These are phyloP conservation scores for Blastocystis sp. DNA, from an alignment of 352 stramenopile genomes.

Conservation along the genomic window DNA sequence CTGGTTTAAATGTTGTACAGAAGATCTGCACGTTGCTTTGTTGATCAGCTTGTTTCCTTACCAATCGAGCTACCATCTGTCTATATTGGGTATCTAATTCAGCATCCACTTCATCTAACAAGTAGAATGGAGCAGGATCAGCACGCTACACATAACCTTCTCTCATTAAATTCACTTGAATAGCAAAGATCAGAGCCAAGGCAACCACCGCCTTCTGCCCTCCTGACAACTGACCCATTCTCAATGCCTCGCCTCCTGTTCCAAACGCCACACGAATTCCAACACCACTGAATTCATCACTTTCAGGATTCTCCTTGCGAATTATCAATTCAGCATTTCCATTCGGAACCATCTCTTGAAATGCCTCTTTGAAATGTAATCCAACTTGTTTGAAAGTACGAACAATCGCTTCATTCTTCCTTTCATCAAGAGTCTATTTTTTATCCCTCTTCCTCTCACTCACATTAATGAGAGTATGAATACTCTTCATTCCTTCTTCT, in stretches of 20 bases:
- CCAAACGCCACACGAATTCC: conserved; percentile 96
- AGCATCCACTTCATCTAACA: conserved; percentile 99
- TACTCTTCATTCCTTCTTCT: conserved; percentile 87
- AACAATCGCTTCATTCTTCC: conserved; percentile 97
- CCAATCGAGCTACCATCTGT: conserved; percentile 89
- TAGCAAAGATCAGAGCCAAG: conserved; percentile 99
- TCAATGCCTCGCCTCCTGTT: conserved; percentile 87
- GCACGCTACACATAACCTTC: conserved; percentile 79
- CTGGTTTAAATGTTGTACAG: conserved; percentile 97
- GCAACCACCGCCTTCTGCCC: conserved; percentile 98
- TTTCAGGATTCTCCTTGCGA: conserved; percentile 74
- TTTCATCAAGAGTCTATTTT: conserved; percentile 80
- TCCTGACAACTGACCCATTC: conserved; percentile 97
- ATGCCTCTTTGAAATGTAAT: conserved; percentile 95
- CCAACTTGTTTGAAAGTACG: conserved; percentile 96
- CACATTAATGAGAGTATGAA: conserved; percentile 79
- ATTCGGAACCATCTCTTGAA: conserved; percentile 92
- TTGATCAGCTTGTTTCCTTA: conserved; percentile 90
- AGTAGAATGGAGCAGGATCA: conserved; percentile 98
- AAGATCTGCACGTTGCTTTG: conserved; percentile 97
- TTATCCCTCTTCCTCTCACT: neutral
- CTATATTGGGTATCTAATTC: conserved; percentile 97
- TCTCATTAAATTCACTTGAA: conserved; percentile 74
- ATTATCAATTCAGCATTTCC: conserved; percentile 94
- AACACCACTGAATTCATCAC: conserved; percentile 88